A percentile compares a stretch with the other conserved stretches of the same genome.
Evolutionary conservation across 2,329 filamentous ascomycete genomes (phyloP).

Genomic region (Alternaria burnsii): DNA sequence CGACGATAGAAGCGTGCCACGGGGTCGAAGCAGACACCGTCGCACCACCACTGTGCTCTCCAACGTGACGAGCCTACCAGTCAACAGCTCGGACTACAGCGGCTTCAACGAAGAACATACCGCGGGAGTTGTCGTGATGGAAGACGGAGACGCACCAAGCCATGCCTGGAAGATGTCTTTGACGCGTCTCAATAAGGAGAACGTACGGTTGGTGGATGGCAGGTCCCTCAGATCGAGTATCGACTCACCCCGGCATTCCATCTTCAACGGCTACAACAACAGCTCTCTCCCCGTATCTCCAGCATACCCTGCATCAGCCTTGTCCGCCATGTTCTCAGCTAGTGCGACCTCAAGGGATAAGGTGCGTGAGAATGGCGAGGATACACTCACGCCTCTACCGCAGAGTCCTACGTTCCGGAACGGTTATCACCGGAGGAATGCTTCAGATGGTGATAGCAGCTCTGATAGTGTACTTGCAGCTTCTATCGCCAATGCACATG

Average conservation of each 20-base stretch:
- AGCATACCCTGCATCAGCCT: neutral
- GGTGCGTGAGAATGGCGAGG: neutral
- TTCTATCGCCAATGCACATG: conserved; percentile 43
- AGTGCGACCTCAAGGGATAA: neutral
- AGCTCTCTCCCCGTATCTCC: conserved; percentile 10
- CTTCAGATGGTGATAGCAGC: neutral
- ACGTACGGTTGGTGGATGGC: conserved; percentile 36
- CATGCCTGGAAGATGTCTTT: conserved; percentile 37
- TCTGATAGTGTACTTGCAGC: conserved; percentile 36
- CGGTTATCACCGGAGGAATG: conserved; percentile 25
- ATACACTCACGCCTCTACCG: neutral
- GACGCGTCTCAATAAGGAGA: conserved; percentile 30
- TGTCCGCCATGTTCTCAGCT: neutral
- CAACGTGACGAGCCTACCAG: conserved; percentile 16
- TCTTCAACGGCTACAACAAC: conserved; percentile 18
- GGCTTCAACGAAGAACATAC: neutral
- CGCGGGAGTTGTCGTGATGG: neutral
- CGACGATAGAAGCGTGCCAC: neutral
- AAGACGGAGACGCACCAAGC: conserved; percentile 12
- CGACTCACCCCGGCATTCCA: conserved; percentile 29
- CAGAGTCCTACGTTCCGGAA: neutral
- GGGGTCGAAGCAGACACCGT: conserved; percentile 23
- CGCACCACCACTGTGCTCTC: conserved; percentile 27
- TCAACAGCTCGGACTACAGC: conserved; percentile 13
- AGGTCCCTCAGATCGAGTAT: conserved; percentile 26